These are phyloP conservation scores for Bassia scoparia DNA, from an alignment of 148 eudicot genomes.

Conservation along the genomic window DNA sequence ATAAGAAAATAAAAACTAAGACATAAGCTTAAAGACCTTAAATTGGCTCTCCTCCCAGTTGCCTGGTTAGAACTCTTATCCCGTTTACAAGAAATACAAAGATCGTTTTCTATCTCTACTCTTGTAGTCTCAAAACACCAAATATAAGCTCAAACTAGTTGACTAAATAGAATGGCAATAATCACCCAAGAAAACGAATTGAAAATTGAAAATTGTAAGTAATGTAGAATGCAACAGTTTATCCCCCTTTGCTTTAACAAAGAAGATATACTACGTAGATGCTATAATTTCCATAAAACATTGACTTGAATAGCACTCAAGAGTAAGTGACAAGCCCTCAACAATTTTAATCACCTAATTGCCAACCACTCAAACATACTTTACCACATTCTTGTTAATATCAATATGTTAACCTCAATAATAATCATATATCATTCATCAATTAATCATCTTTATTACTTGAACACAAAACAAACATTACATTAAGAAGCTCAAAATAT, in stretches of 20 bases:
- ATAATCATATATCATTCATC: no score
- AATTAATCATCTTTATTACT: no score
- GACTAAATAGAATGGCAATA: no score
- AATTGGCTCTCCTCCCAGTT: no score
- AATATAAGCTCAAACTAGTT: no score
- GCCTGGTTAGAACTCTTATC: no score
- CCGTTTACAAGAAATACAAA: no score
- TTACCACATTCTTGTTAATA: conserved; percentile 6
- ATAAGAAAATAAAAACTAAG: no score
- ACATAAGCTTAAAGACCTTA: no score
- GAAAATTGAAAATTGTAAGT: not conserved
- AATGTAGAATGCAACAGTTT: not conserved
- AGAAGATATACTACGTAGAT: not conserved
- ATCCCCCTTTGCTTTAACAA: not conserved
- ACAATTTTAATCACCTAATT: conserved; percentile 27
- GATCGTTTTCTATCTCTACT: no score
- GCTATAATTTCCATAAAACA: conserved; percentile 2
- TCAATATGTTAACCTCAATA: conserved; percentile 5
- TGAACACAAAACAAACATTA: no score
- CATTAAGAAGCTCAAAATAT: not conserved
- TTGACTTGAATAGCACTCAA: conserved; percentile 32
- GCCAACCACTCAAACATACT: not conserved
- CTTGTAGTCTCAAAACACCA: no score
- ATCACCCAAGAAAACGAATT: not conserved
- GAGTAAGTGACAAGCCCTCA: conserved; percentile 15